Evolutionary conservation across 75 land plant genomes (phyloP), one percentile per base, ranked within the genome.

Genomic region (Sequoia sempervirens): DNA sequence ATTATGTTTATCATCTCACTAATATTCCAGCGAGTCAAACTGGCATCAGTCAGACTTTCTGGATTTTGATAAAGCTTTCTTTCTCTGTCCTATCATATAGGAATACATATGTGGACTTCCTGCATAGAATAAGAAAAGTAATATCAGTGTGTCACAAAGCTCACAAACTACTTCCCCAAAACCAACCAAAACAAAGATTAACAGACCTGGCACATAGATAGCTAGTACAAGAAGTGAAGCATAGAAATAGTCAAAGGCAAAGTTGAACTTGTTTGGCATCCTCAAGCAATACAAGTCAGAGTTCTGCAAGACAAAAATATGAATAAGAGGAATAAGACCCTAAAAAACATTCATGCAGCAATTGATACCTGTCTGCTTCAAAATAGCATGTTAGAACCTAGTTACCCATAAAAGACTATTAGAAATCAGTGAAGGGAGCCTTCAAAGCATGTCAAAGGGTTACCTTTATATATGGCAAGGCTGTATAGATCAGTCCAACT

Each of bases 241-340:
- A 83, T 91, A 97, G 83, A 87, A 93, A 84, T 96, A 94, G 84
- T 96, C 94, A 75, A 97, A 97, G 11, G 90, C 90, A 85, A 92
- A 96, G 85, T 97, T 97, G 90, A 94, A 89, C 81, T 93, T 93
- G 93, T 97, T 97, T 1, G 99, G 99, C 99, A 97, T 94, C 84
- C 96, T 92, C 4, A 96, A 2, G 81, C 89, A 91, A 76, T 94
- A 94, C 81, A 88, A 86, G 13, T 87, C 96, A 72, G 96, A 91
- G 47, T 79, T 88, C 99, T 96, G 93, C 80, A 87, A 84, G 41
- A 23, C 2, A 43, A 78, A 2, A 12, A 12, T 30, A 32, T 70
- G 32, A 70, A 70, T 23, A 61, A 76, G 37, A 76, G 38, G 20
- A n/a, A 78, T 12, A 78, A 45, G 32, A 78, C 47, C 80, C 26